phyloP scores from a whole-genome alignment of 345 rosid genomes.

The Alliaria petiolata region DNA sequence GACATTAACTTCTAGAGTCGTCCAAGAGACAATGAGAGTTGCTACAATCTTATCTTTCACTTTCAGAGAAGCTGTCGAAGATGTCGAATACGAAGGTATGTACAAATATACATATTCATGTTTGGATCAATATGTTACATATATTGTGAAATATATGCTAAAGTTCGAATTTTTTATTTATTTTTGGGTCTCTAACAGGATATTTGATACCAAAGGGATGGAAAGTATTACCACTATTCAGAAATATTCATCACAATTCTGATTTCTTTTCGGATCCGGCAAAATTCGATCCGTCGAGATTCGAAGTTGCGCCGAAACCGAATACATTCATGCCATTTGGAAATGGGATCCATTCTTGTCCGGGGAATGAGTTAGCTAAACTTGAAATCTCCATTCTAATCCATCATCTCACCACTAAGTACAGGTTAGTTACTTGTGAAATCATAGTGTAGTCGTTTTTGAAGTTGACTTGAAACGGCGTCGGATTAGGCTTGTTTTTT shows the following conservation, averaged over 20 bases:
- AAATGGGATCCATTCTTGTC: conserved; percentile 81
- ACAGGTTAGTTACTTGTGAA: conserved; percentile 53
- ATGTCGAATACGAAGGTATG: conserved; percentile 81
- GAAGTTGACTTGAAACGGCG: neutral
- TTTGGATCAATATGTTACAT: neutral
- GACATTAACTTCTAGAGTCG: conserved; percentile 66
- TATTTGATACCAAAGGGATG: conserved; percentile 91
- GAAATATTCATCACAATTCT: conserved; percentile 82
- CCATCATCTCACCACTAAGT: conserved; percentile 85
- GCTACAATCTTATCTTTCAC: conserved; percentile 87
- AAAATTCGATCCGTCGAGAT: conserved; percentile 80
- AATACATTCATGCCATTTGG: conserved; percentile 96
- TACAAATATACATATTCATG: neutral
- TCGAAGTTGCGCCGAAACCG: conserved; percentile 72
- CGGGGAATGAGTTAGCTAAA: conserved; percentile 85
- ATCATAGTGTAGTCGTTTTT: neutral
- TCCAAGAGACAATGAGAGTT: conserved; percentile 80
- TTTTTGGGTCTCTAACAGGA: conserved; percentile 35
- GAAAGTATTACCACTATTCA: conserved; percentile 87
- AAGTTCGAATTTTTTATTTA: neutral
- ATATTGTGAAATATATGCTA: neutral
- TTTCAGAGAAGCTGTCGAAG: conserved; percentile 87
- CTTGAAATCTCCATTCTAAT: conserved; percentile 69
- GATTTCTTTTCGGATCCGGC: conserved; percentile 63
- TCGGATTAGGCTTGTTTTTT: neutral